Percentiles rank a stretch among this genome's conserved stretches.
Evolutionary conservation across 2,329 filamentous ascomycete species (phyloP).

Genomic region (Akanthomyces muscarius): DNA sequence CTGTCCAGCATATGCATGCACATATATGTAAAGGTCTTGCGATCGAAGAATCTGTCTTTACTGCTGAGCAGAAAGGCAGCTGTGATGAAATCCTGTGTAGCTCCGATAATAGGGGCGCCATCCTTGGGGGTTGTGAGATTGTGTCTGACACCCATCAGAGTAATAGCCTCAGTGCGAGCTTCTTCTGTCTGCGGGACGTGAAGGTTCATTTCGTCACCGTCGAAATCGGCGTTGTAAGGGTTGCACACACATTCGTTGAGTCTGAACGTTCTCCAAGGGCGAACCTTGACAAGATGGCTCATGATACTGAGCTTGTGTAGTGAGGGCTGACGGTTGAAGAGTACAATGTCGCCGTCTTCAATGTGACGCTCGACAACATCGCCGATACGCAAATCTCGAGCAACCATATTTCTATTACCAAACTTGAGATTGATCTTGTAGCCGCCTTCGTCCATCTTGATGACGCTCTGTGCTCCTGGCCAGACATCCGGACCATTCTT

Average conservation of each 20-base stretch:
- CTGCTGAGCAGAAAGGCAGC: constrained; percentile 86
- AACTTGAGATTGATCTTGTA: constrained; percentile 75
- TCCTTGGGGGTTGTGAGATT: constrained; percentile 96
- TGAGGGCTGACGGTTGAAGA: constrained; percentile 97
- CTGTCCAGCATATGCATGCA: constrained; percentile 92
- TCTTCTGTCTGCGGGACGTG: constrained; percentile 98
- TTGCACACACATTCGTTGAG: constrained; percentile 98
- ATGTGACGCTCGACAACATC: constrained; percentile 93
- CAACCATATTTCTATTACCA: constrained; percentile 65
- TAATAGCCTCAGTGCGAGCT: constrained; percentile 88
- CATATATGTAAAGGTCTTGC: constrained; percentile 81
- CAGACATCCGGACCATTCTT: constrained; percentile 72
- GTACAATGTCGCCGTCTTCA: constrained; percentile 89
- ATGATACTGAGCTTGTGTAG: constrained; percentile 99
- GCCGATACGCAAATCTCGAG: constrained; percentile 70
- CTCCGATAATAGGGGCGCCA: constrained; percentile 94
- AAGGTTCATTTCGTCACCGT: constrained; percentile 98
- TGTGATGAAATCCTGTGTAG: constrained; percentile 99
- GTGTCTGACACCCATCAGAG: constrained; percentile 96
- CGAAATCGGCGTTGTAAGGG: constrained; percentile 98
- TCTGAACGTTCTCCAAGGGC: constrained; percentile 92
- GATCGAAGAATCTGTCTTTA: constrained; percentile 90
- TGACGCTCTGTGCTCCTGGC: constrained; percentile 81
- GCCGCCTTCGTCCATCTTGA: constrained; percentile 63
- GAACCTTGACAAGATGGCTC: constrained; percentile 87